Base-by-base conservation (phyloP, 352 stramenopile species). In the Pythium dissimile region DNA sequence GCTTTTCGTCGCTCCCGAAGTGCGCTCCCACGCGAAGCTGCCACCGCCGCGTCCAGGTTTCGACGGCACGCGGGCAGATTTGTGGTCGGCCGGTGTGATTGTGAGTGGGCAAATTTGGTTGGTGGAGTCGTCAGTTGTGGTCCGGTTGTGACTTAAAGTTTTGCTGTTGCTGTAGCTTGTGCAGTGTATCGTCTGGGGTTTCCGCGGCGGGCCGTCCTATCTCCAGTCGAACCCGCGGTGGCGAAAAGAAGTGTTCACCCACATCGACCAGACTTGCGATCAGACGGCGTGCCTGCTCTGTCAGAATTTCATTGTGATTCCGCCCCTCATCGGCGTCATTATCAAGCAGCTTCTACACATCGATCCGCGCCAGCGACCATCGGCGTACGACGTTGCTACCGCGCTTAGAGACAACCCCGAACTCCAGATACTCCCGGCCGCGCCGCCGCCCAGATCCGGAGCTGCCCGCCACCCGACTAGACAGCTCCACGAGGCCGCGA, bases 71-170 rank as follows among this genome's bases (percentile, higher is more conserved):
- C 73, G 72, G 7, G 81, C 84, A 1, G 84, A 94, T 61, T 75
- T 94, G 61, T 94, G 82, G 79, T 77, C 82, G 5, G 77, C 80
- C 10, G 84, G 84, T 6, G 84, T 94, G 8, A 83, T 94, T 69
- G 84, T 94, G 66, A 58, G 78, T 84, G 13, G 2, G 28, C 21
- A 26, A 5, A 6, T 6, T 45, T 55, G 44, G 16, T 16, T 62
- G 15, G 21, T 13, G 57, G 23, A 21, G 21, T 52, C 7, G 27
- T 35, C 7, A 18, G 35, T 3, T 1, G 9, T 12, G 8, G 18
- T 26, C n/a, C 4, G n/a, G 3, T 13, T 26, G 11, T 1, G 5
- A 2, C 10, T 31, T 1, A 38, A 20, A 23, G n/a, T 13, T 46
- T 55, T 63, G 26, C 23, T 62, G 23, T 53, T 50, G 20, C 4